These are phyloP conservation scores for Effrenium voratum DNA, from an alignment of 73 alveolate species.

Conservation along the genomic window DNA sequence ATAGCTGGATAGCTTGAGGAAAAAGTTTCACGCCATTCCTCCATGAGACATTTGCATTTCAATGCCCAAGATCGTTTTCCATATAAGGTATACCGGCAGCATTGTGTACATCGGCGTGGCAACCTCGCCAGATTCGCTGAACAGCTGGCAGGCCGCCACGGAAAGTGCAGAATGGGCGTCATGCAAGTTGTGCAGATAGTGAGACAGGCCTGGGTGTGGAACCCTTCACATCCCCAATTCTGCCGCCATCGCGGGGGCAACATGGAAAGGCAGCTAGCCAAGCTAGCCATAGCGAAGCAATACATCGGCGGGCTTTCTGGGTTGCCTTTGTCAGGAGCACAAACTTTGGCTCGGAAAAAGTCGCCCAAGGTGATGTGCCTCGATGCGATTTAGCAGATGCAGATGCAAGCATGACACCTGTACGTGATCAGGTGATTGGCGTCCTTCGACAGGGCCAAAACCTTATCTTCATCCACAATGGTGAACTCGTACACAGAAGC, in stretches of 20 bases:
- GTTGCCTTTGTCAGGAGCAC: constrained; percentile 6
- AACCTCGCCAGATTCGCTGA: constrained; percentile 44
- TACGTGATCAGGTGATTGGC: constrained; percentile 30
- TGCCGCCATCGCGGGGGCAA: constrained; percentile 88
- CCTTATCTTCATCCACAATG: constrained; percentile 81
- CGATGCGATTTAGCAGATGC: no score
- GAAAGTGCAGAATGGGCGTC: no score
- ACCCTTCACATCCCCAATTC: constrained; percentile 84
- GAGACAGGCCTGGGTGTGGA: constrained; percentile 91
- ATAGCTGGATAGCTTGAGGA: background rate
- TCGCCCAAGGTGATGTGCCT: constrained; percentile 67
- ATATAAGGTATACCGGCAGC: constrained; percentile 68
- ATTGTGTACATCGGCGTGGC: constrained; percentile 82
- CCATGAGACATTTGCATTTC: background rate
- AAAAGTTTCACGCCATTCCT: background rate
- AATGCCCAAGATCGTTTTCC: background rate
- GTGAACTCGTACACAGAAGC: constrained; percentile 67
- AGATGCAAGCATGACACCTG: background rate
- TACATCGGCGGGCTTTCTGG: background rate
- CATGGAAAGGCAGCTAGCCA: constrained; percentile 36
- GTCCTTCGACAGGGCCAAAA: constrained; percentile 71
- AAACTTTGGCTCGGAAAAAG: constrained; percentile 67
- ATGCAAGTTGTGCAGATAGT: no score
- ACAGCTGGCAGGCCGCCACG: constrained; percentile 49
- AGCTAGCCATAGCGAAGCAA: background rate